Evolutionary conservation across 2,329 filamentous ascomycete species (phyloP).

Genomic region (Diplodia intermedia): DNA sequence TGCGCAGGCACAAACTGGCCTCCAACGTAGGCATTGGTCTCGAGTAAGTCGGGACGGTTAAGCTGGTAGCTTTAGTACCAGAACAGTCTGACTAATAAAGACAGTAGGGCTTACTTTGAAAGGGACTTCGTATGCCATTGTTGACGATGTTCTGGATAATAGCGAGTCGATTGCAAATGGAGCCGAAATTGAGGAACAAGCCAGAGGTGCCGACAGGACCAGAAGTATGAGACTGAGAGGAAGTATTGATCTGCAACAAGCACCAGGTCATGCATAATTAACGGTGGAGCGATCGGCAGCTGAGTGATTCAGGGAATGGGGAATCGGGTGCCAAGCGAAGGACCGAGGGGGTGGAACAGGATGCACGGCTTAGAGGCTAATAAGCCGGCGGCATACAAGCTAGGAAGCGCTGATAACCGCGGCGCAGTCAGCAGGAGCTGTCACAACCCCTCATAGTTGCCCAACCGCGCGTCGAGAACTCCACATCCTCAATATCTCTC

Average conservation of each 20-base stretch:
- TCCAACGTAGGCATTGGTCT: conserved; percentile 60
- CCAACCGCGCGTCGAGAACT: not conserved
- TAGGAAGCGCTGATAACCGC: conserved; percentile 28
- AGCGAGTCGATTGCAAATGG: not conserved
- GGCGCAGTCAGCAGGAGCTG: not conserved
- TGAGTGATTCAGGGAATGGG: not conserved
- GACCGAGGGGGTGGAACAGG: conserved; percentile 13
- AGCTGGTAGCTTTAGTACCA: conserved; percentile 49
- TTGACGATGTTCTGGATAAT: not conserved
- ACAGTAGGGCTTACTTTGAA: conserved; percentile 49
- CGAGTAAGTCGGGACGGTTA: conserved; percentile 61
- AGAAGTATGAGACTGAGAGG: not conserved
- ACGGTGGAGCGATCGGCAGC: conserved; percentile 22
- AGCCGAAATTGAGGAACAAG: not conserved
- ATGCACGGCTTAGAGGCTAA: conserved; percentile 24
- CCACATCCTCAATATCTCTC: conserved; percentile 24
- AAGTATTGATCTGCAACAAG: not conserved
- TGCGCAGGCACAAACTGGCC: conserved; percentile 63
- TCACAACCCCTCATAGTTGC: not conserved
- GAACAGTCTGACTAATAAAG: no score
- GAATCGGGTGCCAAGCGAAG: conserved; percentile 23
- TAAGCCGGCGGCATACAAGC: conserved; percentile 14
- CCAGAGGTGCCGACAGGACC: not conserved
- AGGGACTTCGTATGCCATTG: conserved; percentile 41
- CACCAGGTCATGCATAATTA: conserved; percentile 13